phyloP scores from a whole-genome alignment of 192 early-diverging fungal species.

The Geranomyces michiganensis region DNA sequence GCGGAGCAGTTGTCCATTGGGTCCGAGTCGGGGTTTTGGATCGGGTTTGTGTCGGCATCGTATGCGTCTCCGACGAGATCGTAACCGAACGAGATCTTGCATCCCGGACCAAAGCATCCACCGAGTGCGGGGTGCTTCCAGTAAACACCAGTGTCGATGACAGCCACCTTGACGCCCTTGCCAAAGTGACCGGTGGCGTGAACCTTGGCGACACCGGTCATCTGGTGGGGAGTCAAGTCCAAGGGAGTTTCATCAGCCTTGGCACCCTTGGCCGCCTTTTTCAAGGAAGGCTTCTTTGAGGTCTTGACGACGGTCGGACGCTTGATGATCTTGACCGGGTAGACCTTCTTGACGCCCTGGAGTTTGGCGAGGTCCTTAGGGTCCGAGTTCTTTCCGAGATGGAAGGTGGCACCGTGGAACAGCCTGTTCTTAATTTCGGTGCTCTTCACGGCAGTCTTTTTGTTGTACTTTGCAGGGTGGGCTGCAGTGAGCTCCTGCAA shows the following conservation, averaged over 20 bases:
- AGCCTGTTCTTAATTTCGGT: not conserved
- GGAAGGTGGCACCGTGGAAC: constrained; percentile 21
- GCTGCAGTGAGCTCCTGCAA: not conserved
- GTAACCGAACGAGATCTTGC: constrained; percentile 18
- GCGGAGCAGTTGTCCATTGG: constrained; percentile 51
- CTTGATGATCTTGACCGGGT: constrained; percentile 8
- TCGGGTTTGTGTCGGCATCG: not conserved
- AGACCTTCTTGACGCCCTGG: not conserved
- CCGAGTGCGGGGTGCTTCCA: constrained; percentile 25
- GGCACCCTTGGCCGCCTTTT: too few species aligned
- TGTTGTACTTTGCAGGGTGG: not conserved
- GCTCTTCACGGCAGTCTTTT: not conserved
- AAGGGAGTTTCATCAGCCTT: too few species aligned
- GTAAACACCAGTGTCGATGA: constrained; percentile 25
- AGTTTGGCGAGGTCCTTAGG: not conserved
- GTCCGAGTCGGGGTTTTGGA: constrained; percentile 42
- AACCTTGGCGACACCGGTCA: constrained; percentile 20
- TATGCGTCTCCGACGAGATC: constrained; percentile 23
- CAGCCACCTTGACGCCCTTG: constrained; percentile 23
- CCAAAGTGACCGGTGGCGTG: constrained; percentile 1
- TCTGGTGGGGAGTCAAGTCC: constrained; percentile 12
- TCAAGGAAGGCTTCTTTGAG: not conserved
- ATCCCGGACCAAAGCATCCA: constrained; percentile 19
- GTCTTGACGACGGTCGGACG: not conserved
- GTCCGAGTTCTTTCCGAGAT: constrained; percentile 1